Evolutionary conservation across 2,329 filamentous ascomycete genomes (phyloP), one percentile per base, ranked within the genome.

Genomic region (Rutstroemia sp.): DNA sequence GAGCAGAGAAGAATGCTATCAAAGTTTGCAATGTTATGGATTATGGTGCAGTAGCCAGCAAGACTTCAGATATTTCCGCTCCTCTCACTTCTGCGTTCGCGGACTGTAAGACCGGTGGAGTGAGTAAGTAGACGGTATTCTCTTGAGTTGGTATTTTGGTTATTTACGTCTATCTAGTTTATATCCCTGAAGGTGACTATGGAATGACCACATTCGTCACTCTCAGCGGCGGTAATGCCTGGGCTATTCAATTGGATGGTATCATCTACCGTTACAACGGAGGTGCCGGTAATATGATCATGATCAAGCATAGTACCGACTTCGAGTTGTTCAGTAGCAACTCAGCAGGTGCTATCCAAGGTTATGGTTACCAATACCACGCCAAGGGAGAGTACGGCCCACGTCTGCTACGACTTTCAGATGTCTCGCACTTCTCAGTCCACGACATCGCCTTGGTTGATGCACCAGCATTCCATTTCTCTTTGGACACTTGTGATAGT

Each of bases 291-390:
- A 80, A 80, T 59, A 81, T 81, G 78, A 74, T 81, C 60, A 72
- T 75, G 58, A 72, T 80, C 53, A 70, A 77, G 59, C 73, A 77
- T 58, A 71, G 72, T 8, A 71, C 68, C 53, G 77, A 81, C 62
- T 79, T 81, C 52, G 79, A 81, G 62, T 60, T 81, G 56, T 80
- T 79, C 66, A 79, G 76, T 44, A 75, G 73, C 44, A 79, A 73
- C 4, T 76, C 75, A 14, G 71, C 73, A 57, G 79, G 78, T 54
- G 77, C 78, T 19, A 70, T 81, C 27, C 79, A 81, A 65, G 78
- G 78, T 23, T 72, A 74, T 49, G 78, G 78, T 25, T 81, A 78
- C 64, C 67, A 73, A 54, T 76, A 75, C 61, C 75, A 79, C 63
- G 69, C 69, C 38, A 60, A 73, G 5, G 73, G 73, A 45, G 71